Evolutionary conservation across 108 stramenopile genomes (phyloP).

Genomic region (Nitzschia palea): DNA sequence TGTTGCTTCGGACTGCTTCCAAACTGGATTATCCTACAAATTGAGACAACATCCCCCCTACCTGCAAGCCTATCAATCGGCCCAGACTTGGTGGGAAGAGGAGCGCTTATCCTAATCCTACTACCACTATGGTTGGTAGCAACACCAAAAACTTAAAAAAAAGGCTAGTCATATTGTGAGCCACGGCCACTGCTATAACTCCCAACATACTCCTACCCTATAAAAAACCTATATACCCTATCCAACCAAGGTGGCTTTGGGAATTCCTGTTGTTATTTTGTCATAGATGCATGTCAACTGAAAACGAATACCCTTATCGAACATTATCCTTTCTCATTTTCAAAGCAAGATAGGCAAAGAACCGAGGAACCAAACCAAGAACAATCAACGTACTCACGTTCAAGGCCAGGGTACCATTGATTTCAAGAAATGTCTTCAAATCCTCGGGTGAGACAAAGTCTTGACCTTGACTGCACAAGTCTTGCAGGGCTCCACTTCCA

Average conservation of each 20-base stretch:
- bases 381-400: constrained; percentile 31
- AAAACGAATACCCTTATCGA: background rate
- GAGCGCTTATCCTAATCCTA: background rate
- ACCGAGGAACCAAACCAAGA: constrained; percentile 38
- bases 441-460: constrained; percentile 1
- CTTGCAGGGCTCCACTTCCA: constrained; percentile 33
- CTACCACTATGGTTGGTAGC: too few relatives aligned
- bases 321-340: background rate
- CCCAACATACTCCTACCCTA: too few relatives aligned
- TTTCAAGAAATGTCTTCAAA: constrained; percentile 46
- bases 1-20: constrained; percentile 1
- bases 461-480: constrained; percentile 23
- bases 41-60: background rate
- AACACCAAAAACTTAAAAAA: too few relatives aligned
- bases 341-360: constrained; percentile 51
- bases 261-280: too few relatives aligned
- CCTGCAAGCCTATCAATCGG: background rate
- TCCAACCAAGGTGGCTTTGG: too few relatives aligned
- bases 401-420: constrained; percentile 44
- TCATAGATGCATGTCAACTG: too few relatives aligned
- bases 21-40: constrained; percentile 3
- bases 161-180: too few relatives aligned
- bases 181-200: too few relatives aligned
- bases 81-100: constrained; percentile 4
- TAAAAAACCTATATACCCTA: too few relatives aligned